Conservation (phyloP, 305 asterid genomes). For the Fraxinus paxiana region DNA sequence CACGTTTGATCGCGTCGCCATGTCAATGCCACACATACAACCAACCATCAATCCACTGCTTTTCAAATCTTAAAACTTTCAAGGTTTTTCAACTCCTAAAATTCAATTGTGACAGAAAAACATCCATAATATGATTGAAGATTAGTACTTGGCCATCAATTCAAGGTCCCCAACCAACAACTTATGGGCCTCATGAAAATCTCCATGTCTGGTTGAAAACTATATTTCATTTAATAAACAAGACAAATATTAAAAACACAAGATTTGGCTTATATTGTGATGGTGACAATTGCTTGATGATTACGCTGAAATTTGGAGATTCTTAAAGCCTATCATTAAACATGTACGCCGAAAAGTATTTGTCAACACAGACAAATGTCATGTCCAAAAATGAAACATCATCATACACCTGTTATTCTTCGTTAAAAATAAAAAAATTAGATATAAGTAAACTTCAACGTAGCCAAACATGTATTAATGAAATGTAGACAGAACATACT, state of each 20-base stretch:
- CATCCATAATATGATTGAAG: conserved; percentile 13
- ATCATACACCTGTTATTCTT: background rate
- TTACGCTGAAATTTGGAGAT: background rate
- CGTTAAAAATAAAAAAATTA: background rate
- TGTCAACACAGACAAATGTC: background rate
- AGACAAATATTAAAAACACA: background rate
- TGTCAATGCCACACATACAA: background rate
- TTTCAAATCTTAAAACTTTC: background rate
- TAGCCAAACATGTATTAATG: background rate
- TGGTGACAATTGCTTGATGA: conserved; percentile 55
- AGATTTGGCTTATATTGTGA: conserved; percentile 41
- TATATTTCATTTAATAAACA: conserved; percentile 21
- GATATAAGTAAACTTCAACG: background rate
- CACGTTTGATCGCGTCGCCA: background rate
- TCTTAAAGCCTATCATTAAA: background rate
- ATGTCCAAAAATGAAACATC: background rate
- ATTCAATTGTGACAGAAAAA: conserved; percentile 30
- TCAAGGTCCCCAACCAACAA: conserved; percentile 33
- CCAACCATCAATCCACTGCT: background rate
- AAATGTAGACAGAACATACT: background rate
- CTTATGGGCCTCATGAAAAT: conserved; percentile 44
- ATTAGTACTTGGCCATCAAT: conserved; percentile 24
- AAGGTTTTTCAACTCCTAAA: background rate
- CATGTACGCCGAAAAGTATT: background rate
- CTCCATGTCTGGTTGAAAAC: conserved; percentile 44